These are phyloP conservation scores for Kazachstania sp. DNA, from an alignment of 1,139 yeast species.

Conservation along the genomic window DNA sequence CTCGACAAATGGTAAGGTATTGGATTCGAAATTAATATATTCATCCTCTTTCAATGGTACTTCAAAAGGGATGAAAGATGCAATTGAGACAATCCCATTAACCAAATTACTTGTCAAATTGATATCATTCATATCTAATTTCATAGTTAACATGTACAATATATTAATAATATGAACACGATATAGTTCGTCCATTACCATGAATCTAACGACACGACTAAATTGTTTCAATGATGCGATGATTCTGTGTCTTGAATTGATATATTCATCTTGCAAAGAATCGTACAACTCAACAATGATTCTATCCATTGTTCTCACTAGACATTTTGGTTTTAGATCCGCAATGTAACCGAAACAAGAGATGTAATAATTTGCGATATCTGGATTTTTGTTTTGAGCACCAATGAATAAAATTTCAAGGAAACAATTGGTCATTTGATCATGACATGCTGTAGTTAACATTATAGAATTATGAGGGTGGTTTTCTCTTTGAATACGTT, in stretches of 20 bases:
- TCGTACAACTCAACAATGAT: conserved; percentile 72
- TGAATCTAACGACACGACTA: conserved; percentile 56
- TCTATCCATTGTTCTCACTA: conserved; percentile 47
- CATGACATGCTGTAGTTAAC: conserved; percentile 41
- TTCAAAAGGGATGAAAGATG: conserved; percentile 64
- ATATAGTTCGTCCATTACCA: conserved; percentile 57
- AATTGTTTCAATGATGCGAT: conserved; percentile 64
- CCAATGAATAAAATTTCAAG: conserved; percentile 58
- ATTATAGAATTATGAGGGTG: conserved; percentile 34
- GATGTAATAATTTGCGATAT: conserved; percentile 52
- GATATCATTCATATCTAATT: conserved; percentile 84
- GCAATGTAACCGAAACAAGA: conserved; percentile 58
- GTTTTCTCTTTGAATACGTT: conserved; percentile 17
- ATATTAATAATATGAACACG: conserved; percentile 75
- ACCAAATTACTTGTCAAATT: conserved; percentile 65
- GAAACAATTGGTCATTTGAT: conserved; percentile 40
- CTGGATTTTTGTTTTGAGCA: conserved; percentile 63
- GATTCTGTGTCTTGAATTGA: conserved; percentile 78
- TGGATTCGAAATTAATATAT: conserved; percentile 49
- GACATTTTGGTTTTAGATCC: conserved; percentile 45
- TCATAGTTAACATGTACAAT: conserved; percentile 64
- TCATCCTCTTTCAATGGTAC: conserved; percentile 38
- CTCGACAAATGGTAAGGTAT: conserved; percentile 45
- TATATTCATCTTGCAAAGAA: conserved; percentile 64
- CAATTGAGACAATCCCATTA: conserved; percentile 62